phyloP scores from a whole-genome alignment of 169 alveolate species.

The Plasmodium sp. region DNA sequence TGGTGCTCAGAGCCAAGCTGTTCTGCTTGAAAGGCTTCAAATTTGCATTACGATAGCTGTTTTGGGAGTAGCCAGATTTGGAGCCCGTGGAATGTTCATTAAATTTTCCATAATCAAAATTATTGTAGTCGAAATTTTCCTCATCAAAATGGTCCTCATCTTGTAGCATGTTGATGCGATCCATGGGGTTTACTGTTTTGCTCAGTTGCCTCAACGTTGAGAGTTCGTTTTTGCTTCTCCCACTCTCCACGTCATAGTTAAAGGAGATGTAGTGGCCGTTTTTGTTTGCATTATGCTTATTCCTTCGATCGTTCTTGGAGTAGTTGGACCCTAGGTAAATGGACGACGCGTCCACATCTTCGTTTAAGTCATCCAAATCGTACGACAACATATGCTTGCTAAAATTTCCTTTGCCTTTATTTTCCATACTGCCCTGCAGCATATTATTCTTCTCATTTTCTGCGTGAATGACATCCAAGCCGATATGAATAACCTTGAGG shows the following conservation, averaged over 20 bases:
- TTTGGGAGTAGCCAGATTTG: background rate
- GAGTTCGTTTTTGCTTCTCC: background rate
- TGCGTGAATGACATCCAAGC: constrained; percentile 82
- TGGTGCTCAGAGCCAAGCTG: constrained; percentile 3
- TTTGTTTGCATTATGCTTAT: background rate
- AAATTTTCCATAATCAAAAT: background rate
- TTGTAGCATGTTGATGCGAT: constrained; percentile 14
- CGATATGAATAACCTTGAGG: constrained; percentile 83
- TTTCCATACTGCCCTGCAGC: constrained; percentile 24
- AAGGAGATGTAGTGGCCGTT: background rate
- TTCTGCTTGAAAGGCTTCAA: constrained; percentile 10
- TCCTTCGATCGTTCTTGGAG: constrained; percentile 31
- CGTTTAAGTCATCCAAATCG: constrained; percentile 38
- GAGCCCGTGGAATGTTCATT: background rate
- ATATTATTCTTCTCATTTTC: constrained; percentile 59
- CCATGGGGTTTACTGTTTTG: constrained; percentile 2
- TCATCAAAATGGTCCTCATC: constrained; percentile 3
- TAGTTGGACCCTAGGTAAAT: constrained; percentile 16
- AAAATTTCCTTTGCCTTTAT: constrained; percentile 21
- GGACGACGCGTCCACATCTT: constrained; percentile 33
- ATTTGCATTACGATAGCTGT: background rate
- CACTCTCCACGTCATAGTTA: constrained; percentile 6
- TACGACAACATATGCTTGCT: constrained; percentile 35
- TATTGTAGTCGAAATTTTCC: constrained; percentile 4
- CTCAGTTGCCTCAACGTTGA: background rate